A percentile compares a stretch with the other conserved stretches of the same genome.
Evolutionary conservation across 2,329 filamentous ascomycete species (phyloP).

Genomic region (Cadophora sp.): DNA sequence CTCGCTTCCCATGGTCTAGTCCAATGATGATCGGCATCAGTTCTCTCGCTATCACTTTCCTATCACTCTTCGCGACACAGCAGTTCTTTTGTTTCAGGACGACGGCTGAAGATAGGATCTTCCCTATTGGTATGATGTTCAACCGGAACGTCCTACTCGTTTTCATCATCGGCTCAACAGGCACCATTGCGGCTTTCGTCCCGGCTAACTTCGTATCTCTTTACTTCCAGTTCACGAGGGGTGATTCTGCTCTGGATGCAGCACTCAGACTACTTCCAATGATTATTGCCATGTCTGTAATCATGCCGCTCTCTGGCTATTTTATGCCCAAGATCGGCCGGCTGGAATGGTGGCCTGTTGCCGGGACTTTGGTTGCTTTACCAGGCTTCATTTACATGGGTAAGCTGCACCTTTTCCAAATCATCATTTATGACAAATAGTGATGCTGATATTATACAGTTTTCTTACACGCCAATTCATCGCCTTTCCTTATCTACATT

Average conservation of each 20-base stretch:
- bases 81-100: not conserved
- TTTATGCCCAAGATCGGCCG: not conserved
- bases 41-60: not conserved
- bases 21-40: not conserved
- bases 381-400: not conserved
- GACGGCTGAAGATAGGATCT: not conserved
- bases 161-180: not conserved
- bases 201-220: not conserved
- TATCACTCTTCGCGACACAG: not conserved
- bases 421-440: too few relatives aligned
- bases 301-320: conserved; percentile 14
- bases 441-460: not conserved
- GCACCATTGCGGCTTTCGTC: conserved; percentile 1
- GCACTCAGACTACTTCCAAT: not conserved
- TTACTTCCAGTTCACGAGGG: not conserved
- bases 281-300: not conserved
- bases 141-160: not conserved
- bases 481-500: not conserved
- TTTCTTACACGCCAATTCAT: not conserved
- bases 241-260: conserved; percentile 9
- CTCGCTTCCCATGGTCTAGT: conserved; percentile 1
- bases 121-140: not conserved
- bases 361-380: not conserved
- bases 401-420: not conserved
- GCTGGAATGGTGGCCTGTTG: conserved; percentile 1